phyloP scores from a whole-genome alignment of 176 grass and related monocot species.

The Zea mays region Zm-B73-REFERENCE-NAM-5.0 NC_050096.1:70786501-70787000 shows the following conservation, averaged over 20 bases:
- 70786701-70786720: constrained; percentile 85
- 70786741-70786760: constrained; percentile 90
- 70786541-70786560: constrained; percentile 13
- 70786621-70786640: constrained; percentile 84
- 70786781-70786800: neutral
- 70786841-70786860: neutral
- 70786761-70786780: constrained; percentile 53
- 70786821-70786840: neutral
- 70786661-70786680: constrained; percentile 80
- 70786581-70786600: constrained; percentile 74
- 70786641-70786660: constrained; percentile 97
- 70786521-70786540: constrained; percentile 4
- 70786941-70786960: neutral
- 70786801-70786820: too few species aligned
- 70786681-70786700: constrained; percentile 96
- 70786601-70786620: constrained; percentile 80
- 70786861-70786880: constrained; percentile 6
- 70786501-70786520: constrained; percentile 84
- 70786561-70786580: constrained; percentile 1
- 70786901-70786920: neutral
- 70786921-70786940: neutral
- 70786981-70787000: neutral
- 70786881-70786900: neutral
- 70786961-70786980: neutral
- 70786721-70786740: constrained; percentile 99